phyloP scores from a whole-genome alignment of 495 filamentous ascomycete genomes.

The Zalerion maritima region DNA sequence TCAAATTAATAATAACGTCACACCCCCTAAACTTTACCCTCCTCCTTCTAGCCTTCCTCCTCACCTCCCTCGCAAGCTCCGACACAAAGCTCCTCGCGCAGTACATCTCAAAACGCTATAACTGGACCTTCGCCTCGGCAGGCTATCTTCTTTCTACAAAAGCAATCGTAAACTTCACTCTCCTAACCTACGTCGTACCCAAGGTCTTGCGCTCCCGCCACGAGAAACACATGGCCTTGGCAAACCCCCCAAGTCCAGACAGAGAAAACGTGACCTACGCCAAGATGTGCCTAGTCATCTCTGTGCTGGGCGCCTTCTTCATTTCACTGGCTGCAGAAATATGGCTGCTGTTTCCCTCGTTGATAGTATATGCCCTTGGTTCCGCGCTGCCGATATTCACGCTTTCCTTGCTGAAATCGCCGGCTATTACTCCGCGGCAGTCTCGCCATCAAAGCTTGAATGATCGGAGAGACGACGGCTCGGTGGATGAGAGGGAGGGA shows the following conservation, averaged over 20 bases:
- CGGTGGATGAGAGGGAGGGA: no score
- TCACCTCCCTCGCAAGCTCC: constrained; percentile 29
- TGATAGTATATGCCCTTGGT: constrained; percentile 28
- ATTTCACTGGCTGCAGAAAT: constrained; percentile 20
- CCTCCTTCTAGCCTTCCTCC: constrained; percentile 23
- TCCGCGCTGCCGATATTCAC: constrained; percentile 31
- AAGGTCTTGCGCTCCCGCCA: constrained; percentile 11
- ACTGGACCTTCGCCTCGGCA: constrained; percentile 23
- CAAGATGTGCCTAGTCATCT: constrained; percentile 20
- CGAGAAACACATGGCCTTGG: no score
- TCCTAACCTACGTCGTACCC: constrained; percentile 24
- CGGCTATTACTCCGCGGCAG: constrained; percentile 12
- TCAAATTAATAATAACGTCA: constrained; percentile 13
- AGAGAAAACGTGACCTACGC: constrained; percentile 17
- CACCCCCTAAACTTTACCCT: constrained; percentile 20
- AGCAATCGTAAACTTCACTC: constrained; percentile 26
- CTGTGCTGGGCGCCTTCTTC: constrained; percentile 23
- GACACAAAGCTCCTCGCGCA: constrained; percentile 31
- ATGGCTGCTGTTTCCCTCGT: constrained; percentile 19
- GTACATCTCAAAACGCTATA: constrained; percentile 28
- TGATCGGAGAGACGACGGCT: no score
- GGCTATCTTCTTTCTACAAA: constrained; percentile 31
- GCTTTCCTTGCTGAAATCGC: constrained; percentile 23
- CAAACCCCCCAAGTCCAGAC: no score
- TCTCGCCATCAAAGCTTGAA: no score